phyloP scores from a whole-genome alignment of 495 filamentous ascomycete species.

The Tuber brumale region DNA sequence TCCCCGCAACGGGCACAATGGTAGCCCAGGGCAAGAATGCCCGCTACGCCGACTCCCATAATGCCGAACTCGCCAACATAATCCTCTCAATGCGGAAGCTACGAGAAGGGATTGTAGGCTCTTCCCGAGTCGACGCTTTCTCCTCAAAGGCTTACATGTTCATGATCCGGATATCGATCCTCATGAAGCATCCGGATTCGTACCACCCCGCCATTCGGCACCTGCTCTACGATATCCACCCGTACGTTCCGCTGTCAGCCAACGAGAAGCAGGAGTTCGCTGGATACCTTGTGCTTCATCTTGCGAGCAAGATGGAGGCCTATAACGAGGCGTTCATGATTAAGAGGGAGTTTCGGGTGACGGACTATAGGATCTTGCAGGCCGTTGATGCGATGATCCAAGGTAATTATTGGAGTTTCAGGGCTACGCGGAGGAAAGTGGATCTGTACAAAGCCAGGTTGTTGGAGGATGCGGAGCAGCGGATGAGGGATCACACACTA shows the following conservation, averaged over 20 bases:
- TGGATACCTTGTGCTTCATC: slow-evolving; percentile 76
- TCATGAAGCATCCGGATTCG: slow-evolving; percentile 70
- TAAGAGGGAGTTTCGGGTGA: slow-evolving; percentile 51
- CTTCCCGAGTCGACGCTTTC: slow-evolving; percentile 61
- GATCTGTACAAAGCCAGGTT: slow-evolving; percentile 69
- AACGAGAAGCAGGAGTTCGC: slow-evolving; percentile 69
- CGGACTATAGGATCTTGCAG: slow-evolving; percentile 57
- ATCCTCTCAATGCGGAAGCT: slow-evolving; percentile 69
- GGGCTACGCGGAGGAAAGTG: slow-evolving; percentile 60
- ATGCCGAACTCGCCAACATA: slow-evolving; percentile 53
- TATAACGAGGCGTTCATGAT: slow-evolving; percentile 65
- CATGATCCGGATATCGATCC: slow-evolving; percentile 73
- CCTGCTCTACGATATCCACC: slow-evolving; percentile 66
- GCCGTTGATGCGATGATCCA: slow-evolving; percentile 65
- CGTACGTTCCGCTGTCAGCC: slow-evolving; percentile 54
- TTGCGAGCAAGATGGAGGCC: slow-evolving; percentile 75
- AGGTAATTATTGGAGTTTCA: slow-evolving; percentile 77
- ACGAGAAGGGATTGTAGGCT: slow-evolving; percentile 76
- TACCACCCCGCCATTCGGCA: slow-evolving; percentile 83
- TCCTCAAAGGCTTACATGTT: slow-evolving; percentile 67
- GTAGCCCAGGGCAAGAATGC: slow-evolving; percentile 29
- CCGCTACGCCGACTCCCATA: slow-evolving; percentile 44
- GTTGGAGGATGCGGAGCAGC: slow-evolving; percentile 70
- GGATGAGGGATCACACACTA: slow-evolving; percentile 63
- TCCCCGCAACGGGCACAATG: slow-evolving; percentile 28